phyloP scores from a whole-genome alignment of 2,329 filamentous ascomycete species.

The Sclerotinia nivalis region DNA sequence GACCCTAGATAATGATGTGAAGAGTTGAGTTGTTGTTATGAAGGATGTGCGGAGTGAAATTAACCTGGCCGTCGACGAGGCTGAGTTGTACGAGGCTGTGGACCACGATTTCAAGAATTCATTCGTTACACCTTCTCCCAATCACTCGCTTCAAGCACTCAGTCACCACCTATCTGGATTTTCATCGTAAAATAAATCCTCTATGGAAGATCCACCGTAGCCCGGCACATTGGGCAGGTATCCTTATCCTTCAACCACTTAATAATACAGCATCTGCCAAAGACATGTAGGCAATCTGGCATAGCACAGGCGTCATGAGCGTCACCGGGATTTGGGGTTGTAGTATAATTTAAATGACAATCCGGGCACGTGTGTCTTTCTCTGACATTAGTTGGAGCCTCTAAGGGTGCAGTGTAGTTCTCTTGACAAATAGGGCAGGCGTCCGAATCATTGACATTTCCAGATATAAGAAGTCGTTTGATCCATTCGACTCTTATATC shows the following conservation, averaged over 20 bases:
- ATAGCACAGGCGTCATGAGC: background rate
- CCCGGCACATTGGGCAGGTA: background rate
- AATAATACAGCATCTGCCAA: slow-evolving; percentile 5
- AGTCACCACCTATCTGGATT: background rate
- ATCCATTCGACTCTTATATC: background rate
- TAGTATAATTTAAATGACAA: background rate
- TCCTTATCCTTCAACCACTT: background rate
- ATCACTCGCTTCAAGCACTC: background rate
- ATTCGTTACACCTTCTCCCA: background rate
- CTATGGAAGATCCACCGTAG: background rate
- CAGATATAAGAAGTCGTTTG: background rate
- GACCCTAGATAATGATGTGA: too few relatives aligned
- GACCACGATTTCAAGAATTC: background rate
- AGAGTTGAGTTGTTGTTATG: background rate
- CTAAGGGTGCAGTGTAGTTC: background rate
- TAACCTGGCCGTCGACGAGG: background rate
- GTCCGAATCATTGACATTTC: background rate
- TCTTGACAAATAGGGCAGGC: background rate
- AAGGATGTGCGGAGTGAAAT: background rate
- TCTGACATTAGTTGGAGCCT: background rate
- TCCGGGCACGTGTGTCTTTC: background rate
- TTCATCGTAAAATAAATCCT: background rate
- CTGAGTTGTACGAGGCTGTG: background rate
- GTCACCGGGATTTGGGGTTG: background rate
- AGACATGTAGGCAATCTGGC: background rate